Base-by-base conservation (phyloP, 345 rosid genomes). In the Linum trigynum region DNA sequence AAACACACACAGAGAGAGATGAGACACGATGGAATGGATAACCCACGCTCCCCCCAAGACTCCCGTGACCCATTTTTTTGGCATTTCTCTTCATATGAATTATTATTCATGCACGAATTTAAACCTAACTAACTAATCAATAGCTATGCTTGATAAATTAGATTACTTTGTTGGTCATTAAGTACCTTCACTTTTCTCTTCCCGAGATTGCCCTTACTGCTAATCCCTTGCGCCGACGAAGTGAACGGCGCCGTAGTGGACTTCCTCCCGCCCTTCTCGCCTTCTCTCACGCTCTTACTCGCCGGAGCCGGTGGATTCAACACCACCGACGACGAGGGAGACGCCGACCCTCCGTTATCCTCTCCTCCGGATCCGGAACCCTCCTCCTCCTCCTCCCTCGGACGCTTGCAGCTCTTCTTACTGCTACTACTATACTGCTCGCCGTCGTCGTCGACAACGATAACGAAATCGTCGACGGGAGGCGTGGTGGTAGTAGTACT, bases 121-220 rank as follows among this genome's bases (percentile, higher is more conserved):
- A 57, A 23, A 23, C 32, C 32, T 23, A 23, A 23, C 32, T 23
- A 23, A 23, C 32, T 23, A 23, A 23, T 23, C 32, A 23, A 23
- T 23, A 23, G 32, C 32, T 17, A 16, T 7, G 17, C 35, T 57
- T 57, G 11, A 57, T 56, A 56, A 5, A 3, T 56, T 2, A n/a
- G 3, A 57, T 57, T 23, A 57, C 32, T 23, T 23, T 37, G 14
- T 2, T 8, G 11, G 60, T 58, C 14, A 43, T 14, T 3, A n/a
- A 37, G 65, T 74, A 83, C 89, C 88, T 86, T 86, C 57, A 76
- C 67, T 71, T 87, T 87, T 61, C 83, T 73, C 79, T 85, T 87
- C 66, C 83, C 85, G 69, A 75, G 89, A 72, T 65, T 58, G 58
- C 69, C 69, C 51, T 64, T 76, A 12, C 16, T 71, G 53, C 56